Conservation (phyloP, 257 asterid species). For the Capsicum pubescens region DNA sequence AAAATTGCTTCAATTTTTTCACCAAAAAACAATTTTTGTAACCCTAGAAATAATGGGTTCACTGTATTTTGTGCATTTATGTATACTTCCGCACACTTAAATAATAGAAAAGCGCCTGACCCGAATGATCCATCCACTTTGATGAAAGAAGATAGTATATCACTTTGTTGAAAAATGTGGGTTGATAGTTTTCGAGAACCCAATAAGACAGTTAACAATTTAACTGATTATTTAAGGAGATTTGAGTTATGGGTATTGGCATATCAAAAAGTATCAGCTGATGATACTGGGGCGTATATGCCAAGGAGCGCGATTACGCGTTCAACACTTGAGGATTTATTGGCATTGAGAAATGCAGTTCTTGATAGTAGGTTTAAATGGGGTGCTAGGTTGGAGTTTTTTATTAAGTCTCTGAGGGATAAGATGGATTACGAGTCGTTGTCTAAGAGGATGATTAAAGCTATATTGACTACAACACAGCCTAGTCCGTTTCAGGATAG, state of each 20-base stretch:
- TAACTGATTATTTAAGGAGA: slow-evolving; percentile 77
- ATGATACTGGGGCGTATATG: slow-evolving; percentile 82
- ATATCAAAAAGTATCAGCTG: slow-evolving; percentile 90
- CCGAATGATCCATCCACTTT: slow-evolving; percentile 89
- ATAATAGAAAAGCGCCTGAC: slow-evolving; percentile 56
- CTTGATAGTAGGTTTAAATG: slow-evolving; percentile 82
- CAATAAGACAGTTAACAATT: slow-evolving; percentile 60
- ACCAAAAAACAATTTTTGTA: slow-evolving; percentile 31
- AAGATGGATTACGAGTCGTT: slow-evolving; percentile 84
- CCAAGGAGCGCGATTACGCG: slow-evolving; percentile 78
- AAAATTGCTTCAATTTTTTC: slow-evolving; percentile 43
- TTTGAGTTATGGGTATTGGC: slow-evolving; percentile 97
- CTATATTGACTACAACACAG: slow-evolving; percentile 84
- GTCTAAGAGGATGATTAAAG: slow-evolving; percentile 88
- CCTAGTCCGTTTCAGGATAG: slow-evolving; percentile 83
- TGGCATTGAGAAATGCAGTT: slow-evolving; percentile 85
- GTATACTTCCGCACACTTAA: slow-evolving; percentile 54
- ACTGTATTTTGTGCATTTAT: slow-evolving; percentile 43
- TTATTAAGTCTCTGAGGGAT: slow-evolving; percentile 84
- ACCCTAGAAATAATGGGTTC: slow-evolving; percentile 41
- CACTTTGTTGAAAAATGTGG: slow-evolving; percentile 90
- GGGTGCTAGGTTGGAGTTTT: slow-evolving; percentile 95
- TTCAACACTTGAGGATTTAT: slow-evolving; percentile 76
- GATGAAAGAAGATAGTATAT: slow-evolving; percentile 90
- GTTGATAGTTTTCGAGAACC: slow-evolving; percentile 76